Base-by-base conservation (phyloP, 176 grass and related monocot species). In the Aegilops umbellulata region DNA sequence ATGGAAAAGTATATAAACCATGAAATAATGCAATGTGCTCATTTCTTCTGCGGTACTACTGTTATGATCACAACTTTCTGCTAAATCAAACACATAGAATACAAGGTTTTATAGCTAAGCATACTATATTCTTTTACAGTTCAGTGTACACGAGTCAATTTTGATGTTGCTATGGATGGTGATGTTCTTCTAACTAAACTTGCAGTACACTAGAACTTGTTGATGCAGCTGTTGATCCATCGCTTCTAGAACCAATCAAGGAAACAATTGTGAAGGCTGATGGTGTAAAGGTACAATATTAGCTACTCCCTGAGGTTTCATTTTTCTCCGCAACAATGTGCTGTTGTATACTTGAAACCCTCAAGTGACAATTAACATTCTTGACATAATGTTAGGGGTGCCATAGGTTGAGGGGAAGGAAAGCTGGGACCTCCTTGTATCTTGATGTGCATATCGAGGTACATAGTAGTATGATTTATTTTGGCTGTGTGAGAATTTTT, bases 371-470 rank as follows among this genome's bases (percentile, higher is more conserved):
- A 30, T 30, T 5, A 4, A 78, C 71, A 19, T 83, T 85, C 32
- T 39, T 84, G 36, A 68, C 20, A 63, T 82, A 34, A 41, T 89
- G 22, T 63, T 84, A 98, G 96, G 96, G 96, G 10, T 94, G 96
- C 86, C 96, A 95, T 84, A 79, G 78, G 15, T 89, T 98, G 86
- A 95, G 93, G 71, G 96, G 96, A 89, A 98, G 96, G 89, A 98
- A 94, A 90, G 93, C 93, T 86, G 96, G 96, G 35, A 94, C 96
- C 38, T 94, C 88, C 34, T 84, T 98, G 78, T 95, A 98, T 90
- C 91, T 98, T 69, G 95, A 98, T 86, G 91, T 98, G 60, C 95
- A 98, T 85, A 95, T 98, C 82, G 95, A 95, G 93, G 95, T 95
- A 95, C 83, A 76, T 66, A 74, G 3, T 25, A 61, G 24, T 79